Conservation (phyloP, 148 eudicot species). For the Rheum nobile region DNA sequence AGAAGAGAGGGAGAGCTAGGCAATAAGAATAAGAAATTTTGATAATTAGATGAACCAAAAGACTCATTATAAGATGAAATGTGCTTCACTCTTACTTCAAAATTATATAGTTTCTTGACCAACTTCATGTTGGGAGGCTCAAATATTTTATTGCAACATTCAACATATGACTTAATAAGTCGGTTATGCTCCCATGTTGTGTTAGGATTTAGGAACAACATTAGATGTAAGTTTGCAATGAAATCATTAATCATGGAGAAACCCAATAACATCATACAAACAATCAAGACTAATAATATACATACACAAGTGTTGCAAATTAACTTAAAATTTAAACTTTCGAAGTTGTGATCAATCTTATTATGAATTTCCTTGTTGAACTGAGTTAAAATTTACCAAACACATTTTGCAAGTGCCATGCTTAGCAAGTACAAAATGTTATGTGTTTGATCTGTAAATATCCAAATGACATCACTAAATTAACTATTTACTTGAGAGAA, state of each 20-base stretch:
- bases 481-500: neutral
- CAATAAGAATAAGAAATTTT: conserved; percentile 3
- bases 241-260: neutral
- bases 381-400: neutral
- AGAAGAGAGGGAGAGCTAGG: neutral
- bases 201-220: conserved; percentile 7
- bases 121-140: conserved; percentile 67
- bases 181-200: conserved; percentile 83
- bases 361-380: neutral
- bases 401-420: neutral
- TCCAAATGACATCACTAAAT: neutral
- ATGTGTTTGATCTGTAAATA: neutral
- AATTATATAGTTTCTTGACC: conserved; percentile 60
- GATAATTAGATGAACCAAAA: neutral
- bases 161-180: conserved; percentile 67
- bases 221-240: neutral
- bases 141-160: conserved; percentile 54
- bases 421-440: neutral
- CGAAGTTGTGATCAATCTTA: neutral
- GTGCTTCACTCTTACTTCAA: conserved; percentile 36
- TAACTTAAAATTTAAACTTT: neutral
- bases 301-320: neutral
- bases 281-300: neutral
- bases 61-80: neutral
- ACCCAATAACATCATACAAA: neutral